Evolutionary conservation across 2,329 filamentous ascomycete species (phyloP).

Genomic region (Aspergillus fumigatiaffinis): DNA sequence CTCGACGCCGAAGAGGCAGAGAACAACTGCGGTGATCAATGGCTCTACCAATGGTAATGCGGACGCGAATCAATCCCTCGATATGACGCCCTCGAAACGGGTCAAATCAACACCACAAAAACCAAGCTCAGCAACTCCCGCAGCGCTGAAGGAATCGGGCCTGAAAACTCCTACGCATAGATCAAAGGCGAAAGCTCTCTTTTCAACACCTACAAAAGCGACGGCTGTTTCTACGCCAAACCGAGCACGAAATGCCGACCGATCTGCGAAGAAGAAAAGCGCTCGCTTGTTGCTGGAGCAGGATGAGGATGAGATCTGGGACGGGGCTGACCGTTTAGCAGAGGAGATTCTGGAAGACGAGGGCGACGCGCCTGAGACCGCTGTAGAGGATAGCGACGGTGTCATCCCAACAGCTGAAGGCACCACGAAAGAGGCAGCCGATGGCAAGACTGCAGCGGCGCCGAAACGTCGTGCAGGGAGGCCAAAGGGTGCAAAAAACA

Average conservation of each 20-base stretch:
- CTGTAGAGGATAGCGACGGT: conserved; percentile 19
- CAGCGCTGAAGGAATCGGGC: conserved; percentile 31
- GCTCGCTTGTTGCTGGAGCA: conserved; percentile 71
- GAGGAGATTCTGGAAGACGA: conserved; percentile 61
- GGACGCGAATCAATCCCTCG: conserved; percentile 19
- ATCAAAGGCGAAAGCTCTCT: conserved; percentile 33
- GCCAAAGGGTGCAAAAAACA: conserved; percentile 54
- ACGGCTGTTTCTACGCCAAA: conserved; percentile 52
- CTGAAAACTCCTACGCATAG: conserved; percentile 37
- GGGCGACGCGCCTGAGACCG: conserved; percentile 23
- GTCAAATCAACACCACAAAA: conserved; percentile 33
- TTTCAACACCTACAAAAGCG: conserved; percentile 39
- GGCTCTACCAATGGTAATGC: conserved; percentile 24
- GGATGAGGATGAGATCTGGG: conserved; percentile 61
- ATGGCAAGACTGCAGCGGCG: conserved; percentile 44
- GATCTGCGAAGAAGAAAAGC: conserved; percentile 83
- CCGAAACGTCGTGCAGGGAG: conserved; percentile 54
- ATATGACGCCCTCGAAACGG: conserved; percentile 23
- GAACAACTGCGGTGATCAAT: conserved; percentile 22
- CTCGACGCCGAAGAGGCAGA: conserved; percentile 39
- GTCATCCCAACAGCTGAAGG: conserved; percentile 32
- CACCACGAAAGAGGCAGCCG: conserved; percentile 33
- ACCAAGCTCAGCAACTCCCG: conserved; percentile 21
- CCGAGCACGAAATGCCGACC: conserved; percentile 68
- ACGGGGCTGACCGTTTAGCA: conserved; percentile 64